phyloP scores from a whole-genome alignment of 1,284 basidiomycete genomes.

The Xerocomus minutiporus region DNA sequence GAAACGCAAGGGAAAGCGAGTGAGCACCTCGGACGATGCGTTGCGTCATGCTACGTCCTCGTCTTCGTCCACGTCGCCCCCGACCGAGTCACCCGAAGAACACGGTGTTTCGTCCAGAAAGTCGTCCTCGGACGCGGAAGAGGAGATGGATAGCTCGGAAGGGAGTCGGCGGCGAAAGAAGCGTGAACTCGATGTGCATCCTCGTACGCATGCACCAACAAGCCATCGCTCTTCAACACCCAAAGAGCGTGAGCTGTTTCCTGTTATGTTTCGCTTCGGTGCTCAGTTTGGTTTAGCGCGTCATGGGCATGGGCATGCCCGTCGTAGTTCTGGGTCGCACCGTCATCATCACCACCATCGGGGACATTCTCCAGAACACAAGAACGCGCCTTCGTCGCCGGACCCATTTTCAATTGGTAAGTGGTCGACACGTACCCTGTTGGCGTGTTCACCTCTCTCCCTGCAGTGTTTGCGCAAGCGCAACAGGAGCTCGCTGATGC shows the following conservation, averaged over 20 bases:
- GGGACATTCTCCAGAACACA: slow-evolving; percentile 5
- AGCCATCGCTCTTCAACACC: slow-evolving; percentile 5
- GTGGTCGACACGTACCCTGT: background rate
- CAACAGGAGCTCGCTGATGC: slow-evolving; percentile 7
- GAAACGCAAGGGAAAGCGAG: slow-evolving; percentile 17
- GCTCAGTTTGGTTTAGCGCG: slow-evolving; percentile 8
- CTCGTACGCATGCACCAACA: background rate
- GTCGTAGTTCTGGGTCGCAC: slow-evolving; percentile 15
- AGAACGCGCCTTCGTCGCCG: background rate
- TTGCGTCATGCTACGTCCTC: slow-evolving; percentile 8
- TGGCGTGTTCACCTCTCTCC: background rate
- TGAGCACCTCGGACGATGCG: background rate
- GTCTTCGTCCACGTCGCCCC: slow-evolving; percentile 13
- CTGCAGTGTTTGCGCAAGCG: slow-evolving; percentile 18
- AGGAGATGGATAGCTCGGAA: slow-evolving; percentile 9
- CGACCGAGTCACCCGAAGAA: slow-evolving; percentile 11
- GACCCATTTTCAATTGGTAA: slow-evolving; percentile 25
- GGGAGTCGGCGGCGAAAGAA: slow-evolving; percentile 20
- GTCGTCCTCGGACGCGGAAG: slow-evolving; percentile 18
- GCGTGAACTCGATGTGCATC: slow-evolving; percentile 14
- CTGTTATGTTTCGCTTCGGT: background rate
- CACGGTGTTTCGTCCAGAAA: slow-evolving; percentile 2
- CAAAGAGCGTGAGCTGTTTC: slow-evolving; percentile 18
- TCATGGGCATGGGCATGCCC: slow-evolving; percentile 3
- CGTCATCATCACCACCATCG: slow-evolving; percentile 4